These are phyloP conservation scores for Excoecaria agallocha DNA, from an alignment of 345 rosid species.

Conservation along the genomic window DNA sequence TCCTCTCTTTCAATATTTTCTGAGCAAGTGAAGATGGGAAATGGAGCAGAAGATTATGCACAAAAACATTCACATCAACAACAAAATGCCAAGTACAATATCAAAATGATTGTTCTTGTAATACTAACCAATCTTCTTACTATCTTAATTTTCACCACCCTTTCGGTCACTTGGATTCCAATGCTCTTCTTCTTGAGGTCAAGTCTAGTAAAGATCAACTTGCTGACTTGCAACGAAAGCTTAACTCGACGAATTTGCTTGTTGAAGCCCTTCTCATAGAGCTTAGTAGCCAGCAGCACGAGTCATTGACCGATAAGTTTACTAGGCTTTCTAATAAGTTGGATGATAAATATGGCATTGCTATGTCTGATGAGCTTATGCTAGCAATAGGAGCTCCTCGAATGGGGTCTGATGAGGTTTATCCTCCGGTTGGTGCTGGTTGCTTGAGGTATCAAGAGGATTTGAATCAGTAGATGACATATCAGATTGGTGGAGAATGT, in stretches of 20 bases:
- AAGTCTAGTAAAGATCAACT: constrained; percentile 35
- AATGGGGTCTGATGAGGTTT: constrained; percentile 36
- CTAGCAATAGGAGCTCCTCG: constrained; percentile 37
- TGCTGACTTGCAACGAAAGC: constrained; percentile 35
- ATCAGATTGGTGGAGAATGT: constrained; percentile 44
- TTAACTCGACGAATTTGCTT: constrained; percentile 40
- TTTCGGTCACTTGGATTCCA: constrained; percentile 10
- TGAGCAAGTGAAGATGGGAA: constrained; percentile 17
- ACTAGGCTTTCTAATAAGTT: neutral
- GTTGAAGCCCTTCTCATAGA: constrained; percentile 32
- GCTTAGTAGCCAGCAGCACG: constrained; percentile 13
- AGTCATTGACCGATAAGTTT: neutral
- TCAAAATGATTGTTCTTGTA: constrained; percentile 34
- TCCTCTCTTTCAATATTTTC: neutral
- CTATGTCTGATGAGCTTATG: constrained; percentile 30
- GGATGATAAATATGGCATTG: neutral
- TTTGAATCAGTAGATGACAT: constrained; percentile 39
- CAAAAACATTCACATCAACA: constrained; percentile 23
- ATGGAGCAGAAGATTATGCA: constrained; percentile 13
- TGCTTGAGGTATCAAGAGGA: constrained; percentile 48
- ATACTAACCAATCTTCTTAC: constrained; percentile 46
- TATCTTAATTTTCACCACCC: constrained; percentile 29
- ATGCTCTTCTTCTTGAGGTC: constrained; percentile 27
- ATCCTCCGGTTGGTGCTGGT: constrained; percentile 37
- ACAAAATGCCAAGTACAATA: constrained; percentile 25